These are phyloP conservation scores for Dendrobium catenatum DNA, from an alignment of 106 monocot genomes.

Conservation along the genomic window DNA sequence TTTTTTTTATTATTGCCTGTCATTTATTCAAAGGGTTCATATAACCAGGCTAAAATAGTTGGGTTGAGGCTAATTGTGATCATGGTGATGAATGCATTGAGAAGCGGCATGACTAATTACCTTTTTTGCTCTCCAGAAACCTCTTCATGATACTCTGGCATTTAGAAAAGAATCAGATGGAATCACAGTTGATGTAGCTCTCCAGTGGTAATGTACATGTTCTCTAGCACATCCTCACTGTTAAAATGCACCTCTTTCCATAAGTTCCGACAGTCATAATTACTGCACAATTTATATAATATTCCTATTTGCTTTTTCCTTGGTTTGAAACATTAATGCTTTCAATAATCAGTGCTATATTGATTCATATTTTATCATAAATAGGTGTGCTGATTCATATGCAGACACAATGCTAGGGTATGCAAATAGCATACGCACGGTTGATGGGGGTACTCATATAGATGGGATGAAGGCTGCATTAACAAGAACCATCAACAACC, in stretches of 20 bases:
- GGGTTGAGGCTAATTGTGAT: not conserved
- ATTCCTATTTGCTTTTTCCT: not conserved
- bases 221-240: not conserved
- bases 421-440: constrained; percentile 93
- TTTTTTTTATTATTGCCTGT: not conserved
- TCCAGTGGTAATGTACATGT: constrained; percentile 61
- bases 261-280: not conserved
- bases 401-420: constrained; percentile 94
- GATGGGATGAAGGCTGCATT: constrained; percentile 94
- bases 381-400: constrained; percentile 93
- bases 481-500: constrained; percentile 87
- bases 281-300: not conserved
- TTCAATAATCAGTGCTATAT: not conserved
- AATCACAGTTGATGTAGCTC: constrained; percentile 78
- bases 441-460: constrained; percentile 98
- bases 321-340: constrained; percentile 7
- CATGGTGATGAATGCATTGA: not conserved
- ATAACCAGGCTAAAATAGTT: not conserved
- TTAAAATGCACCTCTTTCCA: not conserved
- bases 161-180: constrained; percentile 71
- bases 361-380: constrained; percentile 8
- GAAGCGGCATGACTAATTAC: not conserved
- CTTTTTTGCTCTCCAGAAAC: constrained; percentile 44
- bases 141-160: constrained; percentile 77
- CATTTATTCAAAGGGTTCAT: not conserved